Percentiles rank a stretch among this genome's conserved stretches.
Evolutionary conservation across 306 rosid genomes (phyloP).

Genomic region (Cajanus cajan): DNA sequence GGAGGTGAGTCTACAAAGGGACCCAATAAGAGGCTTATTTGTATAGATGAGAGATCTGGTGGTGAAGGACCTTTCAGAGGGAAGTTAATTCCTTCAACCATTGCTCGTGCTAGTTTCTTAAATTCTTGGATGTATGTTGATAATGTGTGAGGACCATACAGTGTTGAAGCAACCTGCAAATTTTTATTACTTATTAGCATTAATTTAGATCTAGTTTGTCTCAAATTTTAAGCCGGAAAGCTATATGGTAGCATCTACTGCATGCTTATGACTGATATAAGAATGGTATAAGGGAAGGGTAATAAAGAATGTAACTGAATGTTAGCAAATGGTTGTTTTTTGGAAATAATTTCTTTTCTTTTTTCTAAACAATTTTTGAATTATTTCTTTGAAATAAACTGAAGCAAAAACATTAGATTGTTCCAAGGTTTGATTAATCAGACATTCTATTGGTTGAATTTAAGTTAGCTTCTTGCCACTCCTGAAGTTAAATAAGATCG

Average conservation of each 20-base stretch:
- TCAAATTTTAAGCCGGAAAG: neutral
- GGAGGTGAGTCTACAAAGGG: too few species aligned
- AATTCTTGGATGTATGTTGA: too few species aligned
- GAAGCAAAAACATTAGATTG: neutral
- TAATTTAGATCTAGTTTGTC: constrained; percentile 3
- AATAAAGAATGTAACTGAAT: too few species aligned
- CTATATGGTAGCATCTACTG: neutral
- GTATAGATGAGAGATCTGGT: too few species aligned
- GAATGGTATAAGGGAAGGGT: neutral
- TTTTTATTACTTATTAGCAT: neutral
- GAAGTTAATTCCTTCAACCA: too few species aligned
- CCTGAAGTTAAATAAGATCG: neutral
- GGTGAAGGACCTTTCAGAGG: too few species aligned
- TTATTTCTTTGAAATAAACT: neutral
- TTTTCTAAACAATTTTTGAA: neutral
- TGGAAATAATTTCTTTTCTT: neutral
- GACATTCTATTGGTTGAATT: neutral
- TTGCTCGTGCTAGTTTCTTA: too few species aligned
- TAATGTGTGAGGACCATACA: too few species aligned
- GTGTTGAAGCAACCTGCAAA: constrained; percentile 80
- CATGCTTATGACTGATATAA: neutral
- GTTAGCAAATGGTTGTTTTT: neutral
- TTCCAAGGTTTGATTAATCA: neutral
- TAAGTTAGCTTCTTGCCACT: neutral
- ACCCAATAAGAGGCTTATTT: too few species aligned